Conservation (phyloP, 805 yeast genomes). For the Spathaspora passalidarum region DNA sequence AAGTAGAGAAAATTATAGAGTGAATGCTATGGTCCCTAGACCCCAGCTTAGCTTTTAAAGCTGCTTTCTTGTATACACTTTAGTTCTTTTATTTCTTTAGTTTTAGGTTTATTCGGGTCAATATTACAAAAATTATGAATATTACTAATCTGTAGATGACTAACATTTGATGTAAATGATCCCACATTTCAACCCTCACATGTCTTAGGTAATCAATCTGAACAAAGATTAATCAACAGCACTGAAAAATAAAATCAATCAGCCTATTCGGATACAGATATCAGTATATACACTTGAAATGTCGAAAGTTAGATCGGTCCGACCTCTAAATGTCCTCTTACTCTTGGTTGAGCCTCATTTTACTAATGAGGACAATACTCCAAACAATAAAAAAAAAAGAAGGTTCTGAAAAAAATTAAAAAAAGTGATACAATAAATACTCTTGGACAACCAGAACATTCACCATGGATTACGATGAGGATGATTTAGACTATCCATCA, state of each 20-base stretch:
- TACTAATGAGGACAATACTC: not conserved
- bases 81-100: not conserved
- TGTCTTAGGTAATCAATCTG: too few species aligned
- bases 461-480: conserved; percentile 11
- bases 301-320: too few species aligned
- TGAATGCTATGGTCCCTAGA: not conserved
- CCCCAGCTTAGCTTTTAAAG: conserved; percentile 1
- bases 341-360: too few species aligned
- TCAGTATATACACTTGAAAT: too few species aligned
- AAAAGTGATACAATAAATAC: not conserved
- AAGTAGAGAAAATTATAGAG: not conserved
- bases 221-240: too few species aligned
- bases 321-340: too few species aligned
- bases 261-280: too few species aligned
- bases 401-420: not conserved
- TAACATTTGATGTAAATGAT: not conserved
- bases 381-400: not conserved
- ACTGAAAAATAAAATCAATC: too few species aligned
- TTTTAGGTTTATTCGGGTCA: not conserved
- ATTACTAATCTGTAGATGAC: not conserved
- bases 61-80: not conserved
- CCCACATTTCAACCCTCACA: not conserved
- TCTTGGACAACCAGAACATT: not conserved
- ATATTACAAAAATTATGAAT: not conserved
- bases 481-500: conserved; percentile 11